Percentiles rank a stretch among this genome's conserved stretches.
Conservation (phyloP, 2,329 filamentous ascomycete genomes). For the Arachnomyces sp. region DNA sequence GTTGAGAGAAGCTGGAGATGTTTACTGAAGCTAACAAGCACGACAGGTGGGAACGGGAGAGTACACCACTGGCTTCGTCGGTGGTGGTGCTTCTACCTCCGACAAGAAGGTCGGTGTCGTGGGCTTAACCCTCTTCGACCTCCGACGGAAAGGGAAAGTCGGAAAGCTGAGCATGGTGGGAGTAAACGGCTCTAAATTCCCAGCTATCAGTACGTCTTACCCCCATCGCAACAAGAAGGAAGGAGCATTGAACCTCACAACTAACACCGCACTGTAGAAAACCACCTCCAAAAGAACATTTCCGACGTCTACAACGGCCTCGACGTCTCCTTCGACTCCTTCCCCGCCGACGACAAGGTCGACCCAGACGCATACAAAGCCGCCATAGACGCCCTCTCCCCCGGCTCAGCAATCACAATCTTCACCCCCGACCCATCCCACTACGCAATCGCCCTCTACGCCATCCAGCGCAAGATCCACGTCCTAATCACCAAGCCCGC, state of each 20-base stretch:
- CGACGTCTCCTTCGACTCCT: slow-evolving; percentile 78
- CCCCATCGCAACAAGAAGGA: slow-evolving; percentile 2
- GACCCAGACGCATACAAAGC: slow-evolving; percentile 80
- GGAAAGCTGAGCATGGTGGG: slow-evolving; percentile 81
- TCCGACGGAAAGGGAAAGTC: slow-evolving; percentile 81
- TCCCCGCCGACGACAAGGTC: slow-evolving; percentile 60
- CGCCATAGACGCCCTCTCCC: slow-evolving; percentile 73
- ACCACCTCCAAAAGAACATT: slow-evolving; percentile 84
- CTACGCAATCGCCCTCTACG: slow-evolving; percentile 84
- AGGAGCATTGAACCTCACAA: slow-evolving; percentile 1
- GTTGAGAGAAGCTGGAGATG: slow-evolving; percentile 5
- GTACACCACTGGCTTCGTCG: slow-evolving; percentile 93
- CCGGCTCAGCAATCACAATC: slow-evolving; percentile 86
- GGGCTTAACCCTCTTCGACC: slow-evolving; percentile 78
- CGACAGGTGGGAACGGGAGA: slow-evolving; percentile 76
- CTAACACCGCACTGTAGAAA: slow-evolving; percentile 50
- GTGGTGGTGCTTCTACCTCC: slow-evolving; percentile 69
- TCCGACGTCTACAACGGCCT: slow-evolving; percentile 78
- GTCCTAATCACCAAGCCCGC: slow-evolving; percentile 92
- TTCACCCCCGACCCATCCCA: slow-evolving; percentile 93
- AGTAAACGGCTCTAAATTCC: slow-evolving; percentile 80
- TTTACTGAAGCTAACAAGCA: slow-evolving; percentile 9
- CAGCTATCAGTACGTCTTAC: slow-evolving; percentile 65
- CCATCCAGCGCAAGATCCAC: slow-evolving; percentile 78
- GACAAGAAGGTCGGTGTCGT: slow-evolving; percentile 97